Conservation (phyloP, 805 yeast species). For the Yueomyces sinensis region DNA sequence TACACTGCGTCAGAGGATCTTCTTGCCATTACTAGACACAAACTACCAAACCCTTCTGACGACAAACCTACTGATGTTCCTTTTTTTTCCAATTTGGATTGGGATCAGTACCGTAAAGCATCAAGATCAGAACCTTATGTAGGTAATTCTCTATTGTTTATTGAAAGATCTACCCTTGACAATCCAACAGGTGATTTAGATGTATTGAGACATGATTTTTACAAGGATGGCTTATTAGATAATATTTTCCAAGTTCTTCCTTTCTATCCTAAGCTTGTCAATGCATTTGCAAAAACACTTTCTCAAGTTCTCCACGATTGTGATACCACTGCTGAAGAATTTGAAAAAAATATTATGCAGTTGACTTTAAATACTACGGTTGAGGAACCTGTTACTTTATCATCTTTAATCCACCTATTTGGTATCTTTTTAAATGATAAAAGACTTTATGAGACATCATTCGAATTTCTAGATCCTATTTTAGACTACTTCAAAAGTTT, state of each 20-base stretch:
- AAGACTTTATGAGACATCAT: conserved; percentile 25
- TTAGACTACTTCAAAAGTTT: conserved; percentile 25
- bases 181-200: conserved; percentile 27
- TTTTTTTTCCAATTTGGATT: conserved; percentile 20
- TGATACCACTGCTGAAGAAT: conserved; percentile 23
- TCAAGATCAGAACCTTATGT: conserved; percentile 10
- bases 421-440: conserved; percentile 30
- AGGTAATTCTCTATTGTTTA: too few relatives aligned
- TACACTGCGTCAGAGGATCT: conserved; percentile 21
- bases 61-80: conserved; percentile 7
- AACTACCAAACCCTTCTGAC: conserved; percentile 14
- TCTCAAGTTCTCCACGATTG: conserved; percentile 23
- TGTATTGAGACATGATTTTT: conserved; percentile 26
- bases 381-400: conserved; percentile 18
- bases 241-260: conserved; percentile 32
- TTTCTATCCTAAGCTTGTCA: conserved; percentile 27
- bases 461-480: conserved; percentile 25
- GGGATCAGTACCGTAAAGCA: conserved; percentile 14
- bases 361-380: conserved; percentile 28
- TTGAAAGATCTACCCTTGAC: not conserved
- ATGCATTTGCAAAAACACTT: conserved; percentile 29
- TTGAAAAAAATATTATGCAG: conserved; percentile 26
- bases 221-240: conserved; percentile 24
- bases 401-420: conserved; percentile 31
- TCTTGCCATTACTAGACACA: conserved; percentile 20